Base-by-base conservation (phyloP, 2,329 filamentous ascomycete genomes). In the Rhinocladiella similis region DNA sequence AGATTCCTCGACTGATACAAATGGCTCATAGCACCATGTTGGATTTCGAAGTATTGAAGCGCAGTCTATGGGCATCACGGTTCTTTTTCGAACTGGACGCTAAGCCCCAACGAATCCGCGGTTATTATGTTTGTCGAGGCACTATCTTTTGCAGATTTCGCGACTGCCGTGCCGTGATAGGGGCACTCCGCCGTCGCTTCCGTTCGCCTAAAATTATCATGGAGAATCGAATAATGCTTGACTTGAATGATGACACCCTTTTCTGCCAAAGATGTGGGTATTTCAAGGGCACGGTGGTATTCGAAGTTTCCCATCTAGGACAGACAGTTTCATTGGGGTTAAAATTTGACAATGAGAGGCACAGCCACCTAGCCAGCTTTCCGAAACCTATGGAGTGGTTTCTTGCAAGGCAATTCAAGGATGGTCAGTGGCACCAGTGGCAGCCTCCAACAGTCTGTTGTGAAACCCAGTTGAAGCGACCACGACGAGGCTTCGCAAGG, bases 81-180 rank as follows among this genome's bases (percentile, higher is more conserved):
- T 60, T 60, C 36, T 63, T 66, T 56, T 66, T 65, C 29, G 64
- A 67, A 50, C 33, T 67, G 35, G 61, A 63, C 39, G 48, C 50
- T n/a, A 12, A 1, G 50, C 63, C 35, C 47, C 50, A 13, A 41
- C 27, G 35, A n/a, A 50, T 27, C 9, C 41, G 56, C n/a, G 63
- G 53, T n/a, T 39, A 35, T 10, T 63, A 60, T 46, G 39, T 35
- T 29, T 64, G 58, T 53, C 49, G 53, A 35, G 63, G 64, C 16
- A 62, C 62, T n/a, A 57, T 66, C 18, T 57, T 63, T 12, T 66
- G 63, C 43, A 25, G 45, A 49, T 42, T 50, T 35, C 33, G 52
- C 36, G 50, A 58, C 42, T 36, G 33, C 22, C 54, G 54, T 41
- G 42, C 25, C 33, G 29, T 65, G 19, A 13, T 64, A 18, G 33